Percentiles rank a stretch among this genome's conserved stretches.
Evolutionary conservation across 2,329 filamentous ascomycete genomes (phyloP).

Genomic region (Stemphylium vesicarium): DNA sequence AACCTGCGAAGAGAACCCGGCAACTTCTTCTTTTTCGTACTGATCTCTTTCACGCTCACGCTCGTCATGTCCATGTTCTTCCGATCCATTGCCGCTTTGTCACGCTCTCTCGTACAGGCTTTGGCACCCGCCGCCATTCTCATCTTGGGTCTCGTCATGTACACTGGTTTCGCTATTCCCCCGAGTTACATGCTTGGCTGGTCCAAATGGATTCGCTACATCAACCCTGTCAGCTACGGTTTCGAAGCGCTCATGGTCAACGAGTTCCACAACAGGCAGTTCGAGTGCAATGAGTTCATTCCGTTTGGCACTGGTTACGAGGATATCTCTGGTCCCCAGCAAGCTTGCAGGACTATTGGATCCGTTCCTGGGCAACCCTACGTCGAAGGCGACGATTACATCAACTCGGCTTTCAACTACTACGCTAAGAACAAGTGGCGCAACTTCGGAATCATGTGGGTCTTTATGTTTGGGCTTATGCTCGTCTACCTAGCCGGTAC

Average conservation of each 20-base stretch:
- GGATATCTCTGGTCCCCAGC: slow-evolving; percentile 34
- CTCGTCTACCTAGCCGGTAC: slow-evolving; percentile 52
- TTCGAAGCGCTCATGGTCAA: slow-evolving; percentile 85
- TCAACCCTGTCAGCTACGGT: slow-evolving; percentile 79
- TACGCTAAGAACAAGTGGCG: slow-evolving; percentile 53
- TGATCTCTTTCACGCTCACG: slow-evolving; percentile 76
- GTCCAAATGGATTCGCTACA: slow-evolving; percentile 83
- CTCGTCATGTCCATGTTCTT: slow-evolving; percentile 87
- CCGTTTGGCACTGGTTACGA: slow-evolving; percentile 52
- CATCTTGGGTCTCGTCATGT: slow-evolving; percentile 70
- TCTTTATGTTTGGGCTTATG: slow-evolving; percentile 54
- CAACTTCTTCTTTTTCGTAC: slow-evolving; percentile 83
- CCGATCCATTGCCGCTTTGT: slow-evolving; percentile 78
- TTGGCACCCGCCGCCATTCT: slow-evolving; percentile 63
- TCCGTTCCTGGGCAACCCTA: slow-evolving; percentile 46
- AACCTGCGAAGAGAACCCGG: slow-evolving; percentile 76
- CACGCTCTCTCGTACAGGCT: slow-evolving; percentile 68
- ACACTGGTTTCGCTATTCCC: slow-evolving; percentile 69
- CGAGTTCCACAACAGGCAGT: slow-evolving; percentile 74
- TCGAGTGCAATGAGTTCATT: slow-evolving; percentile 56
- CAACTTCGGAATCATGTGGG: slow-evolving; percentile 56
- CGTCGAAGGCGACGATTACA: slow-evolving; percentile 51
- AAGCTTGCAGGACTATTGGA: slow-evolving; percentile 52
- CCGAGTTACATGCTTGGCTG: slow-evolving; percentile 73
- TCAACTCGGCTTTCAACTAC: slow-evolving; percentile 45